Conservation (phyloP, 805 yeast genomes). For the Maudiozyma bulderi region DNA sequence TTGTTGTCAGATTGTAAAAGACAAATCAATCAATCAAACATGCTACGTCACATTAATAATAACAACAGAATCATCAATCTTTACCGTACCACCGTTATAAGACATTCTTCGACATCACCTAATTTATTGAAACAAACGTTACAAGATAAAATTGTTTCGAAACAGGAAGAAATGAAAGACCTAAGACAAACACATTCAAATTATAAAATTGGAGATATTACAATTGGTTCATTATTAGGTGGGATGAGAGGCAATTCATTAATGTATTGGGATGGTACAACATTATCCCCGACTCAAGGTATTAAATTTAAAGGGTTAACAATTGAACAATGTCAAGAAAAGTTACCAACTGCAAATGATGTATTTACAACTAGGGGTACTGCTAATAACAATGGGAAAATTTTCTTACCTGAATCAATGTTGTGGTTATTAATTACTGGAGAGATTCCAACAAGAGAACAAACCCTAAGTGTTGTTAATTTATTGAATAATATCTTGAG, state of each 20-base stretch:
- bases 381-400: constrained; percentile 37
- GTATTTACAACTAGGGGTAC: background rate
- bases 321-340: constrained; percentile 58
- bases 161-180: constrained; percentile 31
- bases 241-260: constrained; percentile 77
- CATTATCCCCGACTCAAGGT: constrained; percentile 66
- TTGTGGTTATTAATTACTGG: constrained; percentile 75
- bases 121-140: constrained; percentile 16
- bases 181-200: constrained; percentile 31
- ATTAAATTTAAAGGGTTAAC: constrained; percentile 72
- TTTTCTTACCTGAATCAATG: constrained; percentile 68
- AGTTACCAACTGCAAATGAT: constrained; percentile 37
- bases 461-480: constrained; percentile 45
- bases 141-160: constrained; percentile 34
- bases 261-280: constrained; percentile 73
- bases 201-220: constrained; percentile 34
- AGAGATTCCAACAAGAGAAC: constrained; percentile 52
- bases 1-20: no score
- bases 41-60: no score
- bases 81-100: no score
- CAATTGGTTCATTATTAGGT: constrained; percentile 42
- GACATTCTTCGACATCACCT: background rate
- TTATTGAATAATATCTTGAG: constrained; percentile 51
- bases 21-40: no score
- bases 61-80: no score